A percentile compares a stretch with the other conserved stretches of the same genome.
phyloP scores from a whole-genome alignment of 257 asterid species.

The Nicotiana sylvestris region DNA sequence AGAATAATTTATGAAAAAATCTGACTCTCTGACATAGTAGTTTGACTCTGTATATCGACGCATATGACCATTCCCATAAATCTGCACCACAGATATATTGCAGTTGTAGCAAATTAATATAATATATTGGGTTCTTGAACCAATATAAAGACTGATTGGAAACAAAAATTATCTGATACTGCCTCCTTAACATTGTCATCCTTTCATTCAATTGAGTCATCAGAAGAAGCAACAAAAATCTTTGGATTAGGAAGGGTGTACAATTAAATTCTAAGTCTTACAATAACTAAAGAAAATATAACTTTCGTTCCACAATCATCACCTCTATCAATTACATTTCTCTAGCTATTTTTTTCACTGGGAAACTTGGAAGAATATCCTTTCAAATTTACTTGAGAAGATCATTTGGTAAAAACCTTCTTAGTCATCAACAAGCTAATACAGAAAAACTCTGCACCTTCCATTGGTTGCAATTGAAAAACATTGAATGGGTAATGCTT shows the following conservation, averaged over 20 bases:
- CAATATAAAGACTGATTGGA: neutral
- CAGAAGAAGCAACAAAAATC: neutral
- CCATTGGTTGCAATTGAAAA: neutral
- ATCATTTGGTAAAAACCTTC: neutral
- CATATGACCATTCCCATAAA: neutral
- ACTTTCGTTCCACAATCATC: neutral
- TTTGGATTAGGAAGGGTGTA: neutral
- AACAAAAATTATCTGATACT: neutral
- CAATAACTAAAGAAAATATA: neutral
- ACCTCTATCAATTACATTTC: neutral
- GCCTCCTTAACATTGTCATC: neutral
- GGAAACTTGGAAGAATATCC: neutral
- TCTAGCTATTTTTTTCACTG: neutral
- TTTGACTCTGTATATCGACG: neutral
- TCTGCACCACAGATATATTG: neutral
- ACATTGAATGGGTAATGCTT: neutral
- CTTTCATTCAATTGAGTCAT: neutral
- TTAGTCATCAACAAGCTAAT: neutral
- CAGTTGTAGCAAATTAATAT: neutral
- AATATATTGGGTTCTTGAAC: neutral
- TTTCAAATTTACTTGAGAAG: neutral
- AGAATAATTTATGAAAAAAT: neutral
- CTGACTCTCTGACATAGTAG: neutral
- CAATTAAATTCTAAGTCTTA: neutral
- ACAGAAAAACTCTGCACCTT: neutral